Base-by-base conservation (phyloP, 257 asterid genomes). In the Marsdenia floribunda region DNA sequence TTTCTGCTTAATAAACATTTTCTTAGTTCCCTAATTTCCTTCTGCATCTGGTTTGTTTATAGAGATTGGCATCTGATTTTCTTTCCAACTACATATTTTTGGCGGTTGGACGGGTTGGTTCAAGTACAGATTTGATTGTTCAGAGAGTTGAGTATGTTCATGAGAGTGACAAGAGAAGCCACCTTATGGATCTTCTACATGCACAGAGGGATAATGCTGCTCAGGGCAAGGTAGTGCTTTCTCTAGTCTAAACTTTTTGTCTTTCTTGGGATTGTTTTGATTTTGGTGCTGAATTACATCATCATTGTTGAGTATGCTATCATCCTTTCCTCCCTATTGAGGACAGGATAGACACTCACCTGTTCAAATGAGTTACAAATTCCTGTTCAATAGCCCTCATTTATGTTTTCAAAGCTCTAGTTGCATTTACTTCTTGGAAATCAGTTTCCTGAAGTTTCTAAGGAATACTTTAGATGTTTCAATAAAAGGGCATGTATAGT, bases 91-190 rank as follows among this genome's bases (percentile, higher is more conserved):
- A 91, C 88, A 85, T 91, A 73, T 91, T 91, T 83, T 84, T 91
- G 92, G 82, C 97, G 44, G 97, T 91, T 70, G 97, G 97, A 64
- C 87, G 97, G 78, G 96, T 91, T 76, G 97, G 97, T 83, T 91
- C 97, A 68, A 91, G 96, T 86, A 89, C 97, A 11, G 96, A 91
- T 79, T 81, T 89, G 82, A 91, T 91, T 77, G 86, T 87, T 81
- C 97, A 91, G 75, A 88, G 93, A 81, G 96, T 91, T 77, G 97
- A 91, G 74, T 87, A 69, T 84, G 97, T 91, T 80, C 85, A 87
- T 8, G 94, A 88, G 47, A 78, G 73, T 81, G 97, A 91, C 85
- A 91, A 91, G 87, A 88, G 97, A 85, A 88, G 94, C 87, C 75
- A 87, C 78, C 84, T 91, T 82, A 88, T 91, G 97, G 97, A 91